Base-by-base conservation (phyloP, 371 early-diverging fungal genomes). In the Syncephalastrum contaminatum region DNA sequence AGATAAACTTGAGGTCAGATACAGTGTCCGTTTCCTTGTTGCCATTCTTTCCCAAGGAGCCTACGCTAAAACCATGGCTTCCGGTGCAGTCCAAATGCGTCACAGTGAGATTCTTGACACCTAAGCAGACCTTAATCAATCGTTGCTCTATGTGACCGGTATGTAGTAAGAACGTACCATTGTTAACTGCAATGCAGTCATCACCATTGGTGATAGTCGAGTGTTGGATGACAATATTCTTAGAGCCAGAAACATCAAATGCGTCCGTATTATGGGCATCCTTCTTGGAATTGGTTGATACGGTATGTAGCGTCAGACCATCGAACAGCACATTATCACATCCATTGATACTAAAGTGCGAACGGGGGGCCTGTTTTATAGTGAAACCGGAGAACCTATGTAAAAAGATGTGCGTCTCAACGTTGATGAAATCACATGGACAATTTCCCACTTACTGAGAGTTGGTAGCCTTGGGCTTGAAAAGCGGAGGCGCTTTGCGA, bases 51-150 rank as follows among this genome's bases (percentile, higher is more conserved):
- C 69, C 69, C 6, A 72, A 59, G 15, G 63, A 66, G 12, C 69
- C 69, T 30, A 72, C 69, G 22, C 66, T 63, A 56, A 72, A 72
- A 50, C 69, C 72, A 36, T 72, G 72, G 42, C 66, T 61, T 19
- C 58, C 58, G 25, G 43, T 59, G 51, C 72, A 72, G 42, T 53
- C 54, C 18, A 66, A 45, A 21, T 62, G 54, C 7, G 59, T 43
- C 1, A 68, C 27, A 5, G 69, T 72, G n/a, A 69, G 48, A 21
- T 72, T 69, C 2, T 54, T 57, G 20, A 63, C 71, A 48, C 58
- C 36, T 30, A 30, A 8, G 10, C 2, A 5, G 5, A 25, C 25
- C 4, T 25, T 25, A 25, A 5, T 25, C 5, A 25, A 5, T 5
- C 5, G 5, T 25, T 5, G 5, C 25, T 25, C 4, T 2, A 25